phyloP scores from a whole-genome alignment of 345 rosid species.

The Salix caprea region DNA sequence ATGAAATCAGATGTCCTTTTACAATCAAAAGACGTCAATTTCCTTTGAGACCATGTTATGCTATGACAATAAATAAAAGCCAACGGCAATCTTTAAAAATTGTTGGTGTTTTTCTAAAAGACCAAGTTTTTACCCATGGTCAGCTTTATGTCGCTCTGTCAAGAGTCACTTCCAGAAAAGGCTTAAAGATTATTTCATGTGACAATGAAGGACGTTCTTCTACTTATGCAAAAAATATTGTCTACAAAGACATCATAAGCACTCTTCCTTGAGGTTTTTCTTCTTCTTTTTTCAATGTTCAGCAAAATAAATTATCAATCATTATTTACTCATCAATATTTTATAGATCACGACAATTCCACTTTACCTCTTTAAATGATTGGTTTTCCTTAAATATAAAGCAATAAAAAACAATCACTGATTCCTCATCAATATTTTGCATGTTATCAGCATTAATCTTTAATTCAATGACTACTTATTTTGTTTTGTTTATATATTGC shows the following conservation, averaged over 20 bases:
- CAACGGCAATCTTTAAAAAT: not conserved
- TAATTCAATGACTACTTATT: too few relatives aligned
- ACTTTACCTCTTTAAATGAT: too few relatives aligned
- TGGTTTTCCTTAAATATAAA: too few relatives aligned
- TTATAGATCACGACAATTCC: too few relatives aligned
- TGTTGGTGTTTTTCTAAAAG: not conserved
- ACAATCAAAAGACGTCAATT: not conserved
- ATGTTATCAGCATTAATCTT: too few relatives aligned
- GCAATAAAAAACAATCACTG: too few relatives aligned
- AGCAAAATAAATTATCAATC: too few relatives aligned
- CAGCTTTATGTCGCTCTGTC: not conserved
- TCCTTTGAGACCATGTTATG: not conserved
- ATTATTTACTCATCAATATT: too few relatives aligned
- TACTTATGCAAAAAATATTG: not conserved
- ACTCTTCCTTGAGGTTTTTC: too few relatives aligned
- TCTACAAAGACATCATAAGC: not conserved
- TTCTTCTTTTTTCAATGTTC: too few relatives aligned
- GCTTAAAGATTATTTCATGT: not conserved
- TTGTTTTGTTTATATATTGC: too few relatives aligned
- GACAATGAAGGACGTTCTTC: not conserved
- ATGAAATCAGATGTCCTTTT: not conserved
- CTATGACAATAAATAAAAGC: slow-evolving; percentile 1
- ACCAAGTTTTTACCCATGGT: not conserved
- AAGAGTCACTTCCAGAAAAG: not conserved
- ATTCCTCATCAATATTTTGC: too few relatives aligned